A percentile compares a stretch with the other conserved stretches of the same genome.
Conservation (phyloP, 2,329 filamentous ascomycete genomes). For the Ascochyta fabae region DNA sequence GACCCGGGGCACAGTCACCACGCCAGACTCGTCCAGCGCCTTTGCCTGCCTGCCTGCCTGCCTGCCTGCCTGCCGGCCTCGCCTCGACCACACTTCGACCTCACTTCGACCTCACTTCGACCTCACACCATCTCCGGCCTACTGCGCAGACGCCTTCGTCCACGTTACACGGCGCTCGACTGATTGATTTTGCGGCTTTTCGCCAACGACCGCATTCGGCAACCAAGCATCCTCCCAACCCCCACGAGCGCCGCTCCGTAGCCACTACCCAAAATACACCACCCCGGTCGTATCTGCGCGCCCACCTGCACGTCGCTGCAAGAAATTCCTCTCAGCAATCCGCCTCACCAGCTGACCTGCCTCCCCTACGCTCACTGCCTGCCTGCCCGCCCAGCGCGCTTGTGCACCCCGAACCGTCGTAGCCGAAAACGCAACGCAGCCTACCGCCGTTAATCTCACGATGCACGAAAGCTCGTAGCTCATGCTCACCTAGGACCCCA, state of each 20-base stretch:
- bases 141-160: not conserved
- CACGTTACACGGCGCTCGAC: constrained; percentile 15
- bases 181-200: constrained; percentile 8
- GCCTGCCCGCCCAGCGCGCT: constrained; percentile 41
- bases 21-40: not conserved
- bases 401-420: constrained; percentile 33
- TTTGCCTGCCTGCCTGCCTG: not conserved
- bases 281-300: constrained; percentile 17
- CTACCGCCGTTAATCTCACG: constrained; percentile 35
- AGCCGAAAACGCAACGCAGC: constrained; percentile 26
- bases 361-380: constrained; percentile 16
- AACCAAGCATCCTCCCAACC: constrained; percentile 15
- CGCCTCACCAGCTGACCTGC: constrained; percentile 35
- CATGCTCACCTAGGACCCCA: constrained; percentile 29
- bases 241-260: constrained; percentile 31
- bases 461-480: constrained; percentile 38
- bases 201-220: constrained; percentile 28
- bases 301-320: constrained; percentile 21
- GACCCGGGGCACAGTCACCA: constrained; percentile 6
- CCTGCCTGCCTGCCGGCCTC: too few relatives aligned
- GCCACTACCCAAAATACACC: constrained; percentile 27
- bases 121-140: constrained; percentile 5
- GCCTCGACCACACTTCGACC: not conserved
- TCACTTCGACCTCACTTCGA: not conserved
- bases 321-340: constrained; percentile 20